Conservation (phyloP, 1,284 basidiomycete genomes). For the Blastosporella zonata region DNA sequence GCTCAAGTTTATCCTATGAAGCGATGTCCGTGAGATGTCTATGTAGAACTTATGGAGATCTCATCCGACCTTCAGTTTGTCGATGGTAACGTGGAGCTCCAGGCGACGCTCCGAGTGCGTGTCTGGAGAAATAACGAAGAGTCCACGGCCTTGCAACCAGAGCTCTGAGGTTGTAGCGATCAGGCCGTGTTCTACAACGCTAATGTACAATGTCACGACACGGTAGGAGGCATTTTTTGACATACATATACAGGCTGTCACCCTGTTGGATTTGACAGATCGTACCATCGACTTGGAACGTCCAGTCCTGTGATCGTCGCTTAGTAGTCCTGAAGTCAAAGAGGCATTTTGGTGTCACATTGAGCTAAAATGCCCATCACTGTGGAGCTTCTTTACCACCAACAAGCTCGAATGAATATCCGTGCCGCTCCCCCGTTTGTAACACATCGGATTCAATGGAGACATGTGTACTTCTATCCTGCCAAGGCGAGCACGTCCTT, state of each 20-base stretch:
- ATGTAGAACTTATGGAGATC: not conserved
- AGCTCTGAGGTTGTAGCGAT: no score
- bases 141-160: no score
- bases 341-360: conserved; percentile 2
- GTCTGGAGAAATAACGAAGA: conserved; percentile 83
- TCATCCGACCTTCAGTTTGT: conserved; percentile 69
- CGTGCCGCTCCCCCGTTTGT: not conserved
- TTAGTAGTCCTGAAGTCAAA: not conserved
- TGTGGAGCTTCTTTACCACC: conserved; percentile 1
- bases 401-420: not conserved
- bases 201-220: no score
- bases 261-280: no score
- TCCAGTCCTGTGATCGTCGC: no score
- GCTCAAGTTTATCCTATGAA: conserved; percentile 76
- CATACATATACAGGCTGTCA: no score
- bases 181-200: no score
- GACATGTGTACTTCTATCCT: no score
- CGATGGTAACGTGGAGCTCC: conserved; percentile 70
- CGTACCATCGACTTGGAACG: no score
- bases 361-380: not conserved
- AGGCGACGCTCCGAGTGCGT: conserved; percentile 85
- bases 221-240: no score
- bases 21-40: not conserved
- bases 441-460: no score
- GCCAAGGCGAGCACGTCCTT: no score